phyloP scores from a whole-genome alignment of 371 early-diverging fungal genomes.

The Lichtheimia ornata region DNA sequence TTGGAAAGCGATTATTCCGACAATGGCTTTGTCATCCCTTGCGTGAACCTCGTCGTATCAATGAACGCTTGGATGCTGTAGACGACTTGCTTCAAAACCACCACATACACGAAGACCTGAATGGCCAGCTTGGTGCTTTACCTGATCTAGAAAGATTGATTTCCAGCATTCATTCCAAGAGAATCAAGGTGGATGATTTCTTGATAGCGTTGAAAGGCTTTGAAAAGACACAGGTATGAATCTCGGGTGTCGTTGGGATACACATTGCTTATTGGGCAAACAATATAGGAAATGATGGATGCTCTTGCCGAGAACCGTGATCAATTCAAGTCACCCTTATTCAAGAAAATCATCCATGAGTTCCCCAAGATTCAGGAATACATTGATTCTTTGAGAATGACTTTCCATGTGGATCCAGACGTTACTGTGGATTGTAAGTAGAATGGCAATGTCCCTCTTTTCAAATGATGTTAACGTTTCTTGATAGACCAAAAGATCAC shows the following conservation, averaged over 20 bases:
- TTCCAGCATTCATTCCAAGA: conserved; percentile 87
- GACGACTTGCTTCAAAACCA: conserved; percentile 72
- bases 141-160: conserved; percentile 95
- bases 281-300: conserved; percentile 2
- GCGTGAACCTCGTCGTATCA: conserved; percentile 70
- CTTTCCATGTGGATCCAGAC: conserved; percentile 59
- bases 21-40: conserved; percentile 97
- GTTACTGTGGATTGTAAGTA: conserved; percentile 61
- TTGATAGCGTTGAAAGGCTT: conserved; percentile 66
- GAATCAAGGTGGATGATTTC: conserved; percentile 80
- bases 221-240: conserved; percentile 43
- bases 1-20: conserved; percentile 86
- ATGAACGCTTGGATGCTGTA: conserved; percentile 84
- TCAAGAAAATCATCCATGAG: conserved; percentile 39
- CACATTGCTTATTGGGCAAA: too few species aligned
- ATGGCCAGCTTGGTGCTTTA: conserved; percentile 41
- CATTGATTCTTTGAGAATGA: conserved; percentile 57
- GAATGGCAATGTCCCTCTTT: not conserved
- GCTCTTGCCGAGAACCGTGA: conserved; percentile 1
- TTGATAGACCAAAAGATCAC: conserved; percentile 43
- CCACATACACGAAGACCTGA: conserved; percentile 54
- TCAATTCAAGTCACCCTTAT: conserved; percentile 44
- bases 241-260: not conserved
- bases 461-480: too few species aligned
- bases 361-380: conserved; percentile 57